Percentiles rank a stretch among this genome's conserved stretches.
These are phyloP conservation scores for Myriosclerotinia duriaeana DNA, from an alignment of 2,329 filamentous ascomycete species.

Conservation along the genomic window DNA sequence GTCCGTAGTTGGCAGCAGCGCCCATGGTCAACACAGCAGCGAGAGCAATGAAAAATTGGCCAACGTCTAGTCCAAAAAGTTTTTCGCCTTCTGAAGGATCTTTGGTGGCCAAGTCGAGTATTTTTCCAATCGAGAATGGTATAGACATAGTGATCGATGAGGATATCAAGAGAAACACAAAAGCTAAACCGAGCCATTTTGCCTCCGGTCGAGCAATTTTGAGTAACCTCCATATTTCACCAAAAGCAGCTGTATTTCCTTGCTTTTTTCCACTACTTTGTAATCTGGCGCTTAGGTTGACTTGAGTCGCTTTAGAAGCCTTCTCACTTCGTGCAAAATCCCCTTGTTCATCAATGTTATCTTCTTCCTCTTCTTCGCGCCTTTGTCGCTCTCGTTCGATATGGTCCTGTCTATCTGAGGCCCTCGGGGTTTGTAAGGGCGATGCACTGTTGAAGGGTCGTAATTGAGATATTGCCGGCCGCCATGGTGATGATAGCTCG, in stretches of 20 bases:
- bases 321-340: conserved; percentile 76
- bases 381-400: conserved; percentile 42
- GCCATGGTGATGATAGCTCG: conserved; percentile 35
- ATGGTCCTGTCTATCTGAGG: conserved; percentile 39
- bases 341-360: conserved; percentile 50
- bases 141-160: conserved; percentile 94
- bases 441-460: conserved; percentile 37
- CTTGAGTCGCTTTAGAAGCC: conserved; percentile 79
- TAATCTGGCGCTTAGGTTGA: conserved; percentile 84
- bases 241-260: conserved; percentile 58
- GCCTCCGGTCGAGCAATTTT: conserved; percentile 86
- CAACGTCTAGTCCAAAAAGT: conserved; percentile 80
- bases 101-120: conserved; percentile 87
- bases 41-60: conserved; percentile 84
- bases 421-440: conserved; percentile 31
- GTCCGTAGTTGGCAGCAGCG: conserved; percentile 86
- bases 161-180: conserved; percentile 82
- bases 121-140: conserved; percentile 93
- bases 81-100: conserved; percentile 62
- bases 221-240: conserved; percentile 82
- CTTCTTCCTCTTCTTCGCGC: conserved; percentile 46
- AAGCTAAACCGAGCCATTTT: conserved; percentile 73
- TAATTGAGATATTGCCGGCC: conserved; percentile 36
- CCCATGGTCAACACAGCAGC: conserved; percentile 76
- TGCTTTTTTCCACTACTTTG: conserved; percentile 69